phyloP scores from a whole-genome alignment of 306 rosid species.

The Fragaria vesca region DNA sequence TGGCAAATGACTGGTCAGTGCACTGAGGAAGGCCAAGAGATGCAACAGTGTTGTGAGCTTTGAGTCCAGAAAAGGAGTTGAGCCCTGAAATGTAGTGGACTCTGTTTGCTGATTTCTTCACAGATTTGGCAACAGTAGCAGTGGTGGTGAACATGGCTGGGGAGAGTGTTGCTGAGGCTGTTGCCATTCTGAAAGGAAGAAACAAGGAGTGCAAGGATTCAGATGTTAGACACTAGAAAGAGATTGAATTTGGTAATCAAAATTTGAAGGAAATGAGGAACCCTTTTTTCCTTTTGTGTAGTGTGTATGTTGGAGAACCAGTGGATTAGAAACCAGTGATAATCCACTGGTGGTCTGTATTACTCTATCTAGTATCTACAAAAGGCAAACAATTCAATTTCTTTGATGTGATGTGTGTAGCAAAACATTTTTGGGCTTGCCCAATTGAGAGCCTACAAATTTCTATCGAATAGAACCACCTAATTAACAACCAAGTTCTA shows the following conservation, averaged over 20 bases:
- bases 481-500: neutral
- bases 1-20: slow-evolving; percentile 66
- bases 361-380: neutral
- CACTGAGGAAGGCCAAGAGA: slow-evolving; percentile 48
- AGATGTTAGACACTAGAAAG: neutral
- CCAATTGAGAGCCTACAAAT: too few species aligned
- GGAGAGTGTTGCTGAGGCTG: slow-evolving; percentile 51
- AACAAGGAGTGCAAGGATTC: neutral
- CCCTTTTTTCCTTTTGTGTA: neutral
- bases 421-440: too few species aligned
- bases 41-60: slow-evolving; percentile 55
- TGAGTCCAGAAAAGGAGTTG: slow-evolving; percentile 58
- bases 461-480: neutral
- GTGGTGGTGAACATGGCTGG: slow-evolving; percentile 49
- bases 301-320: neutral
- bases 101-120: slow-evolving; percentile 24
- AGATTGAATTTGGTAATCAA: slow-evolving; percentile 3
- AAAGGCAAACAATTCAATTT: neutral
- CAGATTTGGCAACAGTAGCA: slow-evolving; percentile 29
- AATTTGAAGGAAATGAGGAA: neutral
- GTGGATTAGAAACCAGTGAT: neutral
- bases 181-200: slow-evolving; percentile 47
- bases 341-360: neutral
- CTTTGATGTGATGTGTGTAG: neutral
- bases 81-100: slow-evolving; percentile 52